phyloP scores from a whole-genome alignment of 306 rosid species.

The Carpinus fangiana region DNA sequence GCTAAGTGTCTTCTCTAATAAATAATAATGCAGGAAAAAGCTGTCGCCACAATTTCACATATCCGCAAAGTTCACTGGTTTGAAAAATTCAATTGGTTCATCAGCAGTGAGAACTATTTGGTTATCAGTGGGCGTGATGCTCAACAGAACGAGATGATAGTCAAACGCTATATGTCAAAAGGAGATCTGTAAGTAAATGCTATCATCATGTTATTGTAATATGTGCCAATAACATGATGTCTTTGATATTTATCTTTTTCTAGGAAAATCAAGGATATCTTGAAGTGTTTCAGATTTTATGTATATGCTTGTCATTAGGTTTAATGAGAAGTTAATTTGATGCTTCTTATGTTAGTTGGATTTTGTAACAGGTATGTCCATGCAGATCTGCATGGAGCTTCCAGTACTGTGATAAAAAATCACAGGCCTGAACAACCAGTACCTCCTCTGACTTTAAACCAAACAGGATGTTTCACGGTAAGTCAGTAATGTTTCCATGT shows the following conservation, averaged over 20 bases:
- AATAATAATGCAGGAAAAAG: constrained; percentile 74
- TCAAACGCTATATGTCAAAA: constrained; percentile 95
- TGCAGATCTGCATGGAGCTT: constrained; percentile 97
- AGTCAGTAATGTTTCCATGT: constrained; percentile 27
- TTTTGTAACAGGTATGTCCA: constrained; percentile 74
- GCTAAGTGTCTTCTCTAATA: constrained; percentile 10
- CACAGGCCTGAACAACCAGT: constrained; percentile 85
- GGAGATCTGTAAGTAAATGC: constrained; percentile 89
- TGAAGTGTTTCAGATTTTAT: neutral
- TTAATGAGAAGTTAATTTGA: constrained; percentile 18
- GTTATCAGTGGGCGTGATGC: constrained; percentile 99
- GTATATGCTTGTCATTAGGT: constrained; percentile 1
- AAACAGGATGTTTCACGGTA: constrained; percentile 96
- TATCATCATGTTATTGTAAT: constrained; percentile 13
- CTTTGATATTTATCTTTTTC: neutral
- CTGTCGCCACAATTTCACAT: constrained; percentile 87
- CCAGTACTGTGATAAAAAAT: constrained; percentile 88
- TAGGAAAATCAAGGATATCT: neutral
- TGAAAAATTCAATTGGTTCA: constrained; percentile 98
- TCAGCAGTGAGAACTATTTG: constrained; percentile 97
- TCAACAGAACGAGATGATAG: constrained; percentile 99
- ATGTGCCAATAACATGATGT: neutral
- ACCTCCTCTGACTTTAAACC: constrained; percentile 90
- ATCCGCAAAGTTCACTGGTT: constrained; percentile 99
- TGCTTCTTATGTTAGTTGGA: constrained; percentile 34